Evolutionary conservation across 345 rosid species (phyloP), one percentile per base, ranked within the genome.

Genomic region (Angophora floribunda): DNA sequence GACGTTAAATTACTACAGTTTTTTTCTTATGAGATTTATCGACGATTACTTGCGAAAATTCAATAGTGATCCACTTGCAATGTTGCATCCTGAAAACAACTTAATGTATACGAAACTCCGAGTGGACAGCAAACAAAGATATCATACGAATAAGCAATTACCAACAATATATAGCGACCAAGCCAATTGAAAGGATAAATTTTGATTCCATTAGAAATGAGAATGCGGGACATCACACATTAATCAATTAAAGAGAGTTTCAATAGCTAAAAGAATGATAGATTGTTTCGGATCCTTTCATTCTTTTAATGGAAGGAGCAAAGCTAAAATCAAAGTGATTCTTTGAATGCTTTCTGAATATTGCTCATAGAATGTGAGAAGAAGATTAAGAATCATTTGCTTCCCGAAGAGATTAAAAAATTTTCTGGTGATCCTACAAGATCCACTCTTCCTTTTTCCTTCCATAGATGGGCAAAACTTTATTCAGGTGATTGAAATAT

Each of bases 361-460:
- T 63, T 63, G 8, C 5, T 61, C 1, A 30, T 3, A 9, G 32
- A 63, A 63, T 15, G 5, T 12, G 17, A n/a, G 1, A n/a, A 65
- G 41, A 30, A 30, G 2, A 65, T 30, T 0, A 65, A 65, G 6
- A 32, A 30, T 2, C 19, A 63, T 7, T 2, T 8, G 4, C 41
- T n/a, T 3, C 1, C 19, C 3, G 2, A n/a, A 65, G 6, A 65
- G 7, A 16, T 65, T 1, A 14, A 63, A n/a, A 41, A 13, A 65
- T 65, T 7, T 65, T 1, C 4, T 0, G 75, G 32, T 0, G 32
- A 30, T 30, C 41, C 19, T 30, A 15, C 4, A 0, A 63, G 75
- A n/a, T 0, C 19, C 2, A 3, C 3, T 63, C 3, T 13, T 61
- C 28, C 6, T n/a, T 3, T 1, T 6, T 21, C 8, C 8, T 55